phyloP scores from a whole-genome alignment of 768 basidiomycete genomes.

The Porphyrellus cyaneotinctus region DNA sequence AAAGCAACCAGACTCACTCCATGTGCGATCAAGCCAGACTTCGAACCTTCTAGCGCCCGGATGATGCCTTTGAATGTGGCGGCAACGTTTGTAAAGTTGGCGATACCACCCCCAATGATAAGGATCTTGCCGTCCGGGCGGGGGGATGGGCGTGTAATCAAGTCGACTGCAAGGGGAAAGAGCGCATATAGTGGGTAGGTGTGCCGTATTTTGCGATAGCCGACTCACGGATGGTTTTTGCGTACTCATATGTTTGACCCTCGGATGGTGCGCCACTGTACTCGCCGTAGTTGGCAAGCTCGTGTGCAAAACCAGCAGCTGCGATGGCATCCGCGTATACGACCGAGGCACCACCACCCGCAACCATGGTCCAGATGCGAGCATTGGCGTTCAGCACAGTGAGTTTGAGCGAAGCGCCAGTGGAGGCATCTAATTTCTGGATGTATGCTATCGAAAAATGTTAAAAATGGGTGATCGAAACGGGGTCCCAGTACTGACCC shows the following conservation, averaged over 20 bases:
- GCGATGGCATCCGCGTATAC: slow-evolving; percentile 75
- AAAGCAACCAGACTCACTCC: slow-evolving; percentile 12
- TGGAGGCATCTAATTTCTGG: slow-evolving; percentile 94
- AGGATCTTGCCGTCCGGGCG: slow-evolving; percentile 91
- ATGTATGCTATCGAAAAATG: slow-evolving; percentile 66
- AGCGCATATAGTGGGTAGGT: neutral
- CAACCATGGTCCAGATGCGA: slow-evolving; percentile 99
- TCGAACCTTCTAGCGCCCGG: slow-evolving; percentile 91
- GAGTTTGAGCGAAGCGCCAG: slow-evolving; percentile 96
- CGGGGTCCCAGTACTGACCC: slow-evolving; percentile 11
- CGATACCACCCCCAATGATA: slow-evolving; percentile 99
- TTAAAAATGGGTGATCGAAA: neutral
- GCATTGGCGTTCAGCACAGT: slow-evolving; percentile 95
- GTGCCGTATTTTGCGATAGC: neutral
- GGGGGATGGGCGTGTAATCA: slow-evolving; percentile 88
- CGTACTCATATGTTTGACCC: slow-evolving; percentile 98
- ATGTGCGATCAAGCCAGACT: slow-evolving; percentile 67
- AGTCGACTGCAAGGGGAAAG: slow-evolving; percentile 56
- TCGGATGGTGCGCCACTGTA: slow-evolving; percentile 98
- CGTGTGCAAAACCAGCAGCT: slow-evolving; percentile 92
- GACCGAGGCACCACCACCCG: slow-evolving; percentile 85
- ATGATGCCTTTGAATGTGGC: slow-evolving; percentile 99
- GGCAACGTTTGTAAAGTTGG: slow-evolving; percentile 99
- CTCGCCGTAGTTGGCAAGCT: slow-evolving; percentile 99
- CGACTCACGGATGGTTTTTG: slow-evolving; percentile 88